Percentiles rank a stretch among this genome's conserved stretches.
Conservation (phyloP, 2,329 filamentous ascomycete species). For the Fusarium sterilihyphosum region DNA sequence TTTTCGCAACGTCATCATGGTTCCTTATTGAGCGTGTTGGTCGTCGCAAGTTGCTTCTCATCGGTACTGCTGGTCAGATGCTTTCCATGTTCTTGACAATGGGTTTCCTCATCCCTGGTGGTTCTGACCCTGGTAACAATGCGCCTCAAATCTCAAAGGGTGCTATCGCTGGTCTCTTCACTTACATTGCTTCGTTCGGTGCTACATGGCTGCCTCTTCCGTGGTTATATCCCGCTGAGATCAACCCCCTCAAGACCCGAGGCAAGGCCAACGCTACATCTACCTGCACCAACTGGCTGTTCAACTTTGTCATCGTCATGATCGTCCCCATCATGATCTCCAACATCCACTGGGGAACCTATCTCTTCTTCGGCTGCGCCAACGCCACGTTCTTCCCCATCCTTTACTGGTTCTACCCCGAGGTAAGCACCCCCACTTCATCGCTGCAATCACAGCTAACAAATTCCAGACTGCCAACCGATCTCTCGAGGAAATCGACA, state of each 20-base stretch:
- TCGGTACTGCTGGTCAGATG: slow-evolving; percentile 58
- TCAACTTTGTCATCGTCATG: slow-evolving; percentile 63
- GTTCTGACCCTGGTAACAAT: slow-evolving; percentile 45
- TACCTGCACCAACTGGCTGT: slow-evolving; percentile 69
- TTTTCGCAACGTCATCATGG: slow-evolving; percentile 65
- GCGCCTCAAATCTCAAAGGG: slow-evolving; percentile 67
- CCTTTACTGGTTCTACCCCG: slow-evolving; percentile 60
- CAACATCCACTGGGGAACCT: slow-evolving; percentile 64
- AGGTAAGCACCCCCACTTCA: background rate
- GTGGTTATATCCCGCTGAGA: slow-evolving; percentile 67
- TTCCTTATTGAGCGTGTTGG: slow-evolving; percentile 61
- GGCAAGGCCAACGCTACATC: slow-evolving; percentile 62
- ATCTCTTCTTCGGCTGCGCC: slow-evolving; percentile 61
- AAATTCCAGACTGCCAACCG: slow-evolving; percentile 47
- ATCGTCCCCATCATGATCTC: slow-evolving; percentile 72
- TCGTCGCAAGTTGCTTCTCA: slow-evolving; percentile 58
- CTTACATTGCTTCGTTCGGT: slow-evolving; percentile 75
- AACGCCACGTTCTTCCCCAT: slow-evolving; percentile 63
- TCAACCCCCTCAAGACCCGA: slow-evolving; percentile 61
- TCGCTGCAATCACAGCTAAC: background rate
- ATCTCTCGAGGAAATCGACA: slow-evolving; percentile 66
- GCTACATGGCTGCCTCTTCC: slow-evolving; percentile 72
- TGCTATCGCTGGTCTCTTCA: slow-evolving; percentile 73
- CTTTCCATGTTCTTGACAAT: slow-evolving; percentile 70
- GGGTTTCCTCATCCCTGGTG: slow-evolving; percentile 72